Evolutionary conservation across 768 basidiomycete genomes (phyloP).

Genomic region (Sporobolomyces roseus): DNA sequence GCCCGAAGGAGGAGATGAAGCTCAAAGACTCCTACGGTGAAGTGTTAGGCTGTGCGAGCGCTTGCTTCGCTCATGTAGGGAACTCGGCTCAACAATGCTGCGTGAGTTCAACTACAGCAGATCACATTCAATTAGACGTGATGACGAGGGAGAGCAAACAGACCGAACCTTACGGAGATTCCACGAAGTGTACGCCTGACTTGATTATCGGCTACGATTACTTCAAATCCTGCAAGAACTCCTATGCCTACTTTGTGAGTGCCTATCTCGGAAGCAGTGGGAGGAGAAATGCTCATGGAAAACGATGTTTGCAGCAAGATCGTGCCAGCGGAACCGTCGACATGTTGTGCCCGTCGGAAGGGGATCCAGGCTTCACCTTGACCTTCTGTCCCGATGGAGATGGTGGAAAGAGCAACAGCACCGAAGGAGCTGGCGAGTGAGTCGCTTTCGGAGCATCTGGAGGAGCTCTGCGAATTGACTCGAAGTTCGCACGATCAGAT

Average conservation of each 20-base stretch:
- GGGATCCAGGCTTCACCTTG: slow-evolving; percentile 16
- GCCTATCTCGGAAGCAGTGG: neutral
- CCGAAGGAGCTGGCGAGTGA: too few relatives aligned
- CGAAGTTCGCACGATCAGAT: neutral
- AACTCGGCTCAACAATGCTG: slow-evolving; percentile 28
- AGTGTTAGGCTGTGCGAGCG: slow-evolving; percentile 11
- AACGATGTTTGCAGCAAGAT: slow-evolving; percentile 5
- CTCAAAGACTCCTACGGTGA: slow-evolving; percentile 25
- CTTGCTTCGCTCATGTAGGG: slow-evolving; percentile 9
- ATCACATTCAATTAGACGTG: neutral
- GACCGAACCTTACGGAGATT: neutral
- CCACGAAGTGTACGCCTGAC: slow-evolving; percentile 14
- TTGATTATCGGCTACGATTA: slow-evolving; percentile 16
- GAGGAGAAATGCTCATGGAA: too few relatives aligned
- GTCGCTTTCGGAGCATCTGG: too few relatives aligned
- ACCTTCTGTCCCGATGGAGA: slow-evolving; percentile 30
- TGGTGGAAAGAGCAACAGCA: too few relatives aligned
- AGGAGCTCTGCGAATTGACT: too few relatives aligned
- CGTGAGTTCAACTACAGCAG: neutral
- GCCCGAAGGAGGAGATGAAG: slow-evolving; percentile 14
- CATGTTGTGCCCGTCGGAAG: neutral
- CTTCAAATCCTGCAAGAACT: slow-evolving; percentile 18
- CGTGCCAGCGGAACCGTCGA: slow-evolving; percentile 2
- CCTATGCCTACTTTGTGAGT: slow-evolving; percentile 18
- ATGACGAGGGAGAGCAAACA: neutral